Evolutionary conservation across 441 rosid genomes (phyloP), one percentile per base, ranked within the genome.

Genomic region (Adansonia madagascariensis): DNA sequence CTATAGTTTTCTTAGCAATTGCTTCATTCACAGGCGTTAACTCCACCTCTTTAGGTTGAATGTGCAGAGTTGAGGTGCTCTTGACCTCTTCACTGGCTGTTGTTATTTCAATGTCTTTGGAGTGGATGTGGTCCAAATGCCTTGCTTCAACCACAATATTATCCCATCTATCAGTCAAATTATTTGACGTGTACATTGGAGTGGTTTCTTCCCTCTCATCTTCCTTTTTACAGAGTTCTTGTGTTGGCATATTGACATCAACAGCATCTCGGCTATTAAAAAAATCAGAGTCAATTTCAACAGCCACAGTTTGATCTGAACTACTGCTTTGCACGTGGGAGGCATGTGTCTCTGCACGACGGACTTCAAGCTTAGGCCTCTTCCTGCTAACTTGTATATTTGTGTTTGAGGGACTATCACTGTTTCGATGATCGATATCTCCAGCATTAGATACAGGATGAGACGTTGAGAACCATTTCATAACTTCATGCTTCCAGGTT

Each of bases 401-500:
- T 15, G 85, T 68, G 77, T 85, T 77, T 59, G 88, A 83, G 77
- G 87, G 76, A 76, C 83, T 85, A 74, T 85, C 84, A 80, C 78
- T 80, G 75, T 78, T 82, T 65, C 62, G 83, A 49, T 75, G 91
- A 71, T 85, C 88, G 8, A 69, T 27, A 70, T 92, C 89, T 55
- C 84, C 89, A 47, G 82, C 81, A 74, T 44, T 77, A 71, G 89
- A 72, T 44, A 77, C 35, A n/a, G 86, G 83, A 46, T 84, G 87
- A 69, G 98, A 89, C 27, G 86, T 86, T 4, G 93, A 89, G 82
- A 94, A 94, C 94, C 87, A 89, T 86, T 91, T 97, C 82, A 88
- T 89, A 41, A 89, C 88, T 77, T 97, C 99, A 67, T 92, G 97
- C 88, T 97, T 97, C 98, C 99, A 96, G 69, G 97, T 91, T 94